phyloP scores from a whole-genome alignment of 148 eudicot species.

The Persicaria maculosa region DNA sequence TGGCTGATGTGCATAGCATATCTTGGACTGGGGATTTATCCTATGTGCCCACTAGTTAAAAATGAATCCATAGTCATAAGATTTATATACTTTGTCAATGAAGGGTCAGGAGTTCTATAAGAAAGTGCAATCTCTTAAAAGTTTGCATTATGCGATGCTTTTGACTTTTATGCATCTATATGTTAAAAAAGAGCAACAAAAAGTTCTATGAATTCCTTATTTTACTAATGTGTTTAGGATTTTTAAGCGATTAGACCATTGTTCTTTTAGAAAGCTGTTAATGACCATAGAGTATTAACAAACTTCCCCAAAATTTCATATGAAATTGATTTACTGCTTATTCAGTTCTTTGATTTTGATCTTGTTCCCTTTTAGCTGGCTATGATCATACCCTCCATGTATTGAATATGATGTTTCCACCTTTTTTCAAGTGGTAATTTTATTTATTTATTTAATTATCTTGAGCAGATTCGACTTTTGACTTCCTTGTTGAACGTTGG shows the following conservation, averaged over 20 bases:
- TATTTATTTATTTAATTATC: background rate
- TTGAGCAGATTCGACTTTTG: constrained; percentile 75
- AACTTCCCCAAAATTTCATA: background rate
- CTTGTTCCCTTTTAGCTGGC: constrained; percentile 8
- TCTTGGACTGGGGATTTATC: background rate
- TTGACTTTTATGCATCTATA: background rate
- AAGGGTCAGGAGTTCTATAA: background rate
- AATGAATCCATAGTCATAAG: background rate
- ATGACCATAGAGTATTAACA: background rate
- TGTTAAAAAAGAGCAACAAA: background rate
- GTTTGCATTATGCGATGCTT: background rate
- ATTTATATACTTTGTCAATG: background rate
- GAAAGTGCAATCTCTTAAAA: background rate
- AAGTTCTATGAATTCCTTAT: background rate
- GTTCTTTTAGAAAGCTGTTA: background rate
- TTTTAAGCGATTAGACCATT: background rate
- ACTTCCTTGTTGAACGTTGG: constrained; percentile 78
- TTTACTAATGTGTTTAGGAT: background rate
- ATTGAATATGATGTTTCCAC: background rate
- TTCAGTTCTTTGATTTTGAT: background rate
- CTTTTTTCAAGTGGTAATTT: constrained; percentile 11
- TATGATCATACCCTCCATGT: background rate
- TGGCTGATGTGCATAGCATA: background rate
- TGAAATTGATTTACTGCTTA: background rate
- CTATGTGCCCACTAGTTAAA: background rate